These are phyloP conservation scores for Mycena maculata DNA, from an alignment of 768 basidiomycete genomes.

Conservation along the genomic window DNA sequence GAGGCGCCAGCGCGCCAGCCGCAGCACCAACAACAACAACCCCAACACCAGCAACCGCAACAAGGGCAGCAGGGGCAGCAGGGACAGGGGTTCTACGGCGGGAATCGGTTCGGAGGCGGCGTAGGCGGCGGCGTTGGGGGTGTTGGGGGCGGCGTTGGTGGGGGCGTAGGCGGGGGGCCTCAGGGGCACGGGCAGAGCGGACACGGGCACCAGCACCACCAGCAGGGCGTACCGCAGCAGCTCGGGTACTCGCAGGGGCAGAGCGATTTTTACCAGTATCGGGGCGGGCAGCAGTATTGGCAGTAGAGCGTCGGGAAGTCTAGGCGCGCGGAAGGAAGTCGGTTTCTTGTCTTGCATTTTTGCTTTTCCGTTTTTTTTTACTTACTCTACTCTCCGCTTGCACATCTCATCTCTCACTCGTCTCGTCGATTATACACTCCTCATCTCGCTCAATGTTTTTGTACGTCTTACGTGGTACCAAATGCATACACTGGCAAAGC, in stretches of 20 bases:
- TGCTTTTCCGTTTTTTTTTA: slow-evolving; percentile 11
- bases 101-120: slow-evolving; percentile 58
- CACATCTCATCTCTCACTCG: slow-evolving; percentile 31
- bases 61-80: slow-evolving; percentile 64
- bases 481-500: slow-evolving; percentile 19
- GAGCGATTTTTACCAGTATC: slow-evolving; percentile 82
- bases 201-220: slow-evolving; percentile 54
- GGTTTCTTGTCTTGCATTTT: slow-evolving; percentile 18
- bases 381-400: slow-evolving; percentile 5
- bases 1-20: slow-evolving; percentile 70
- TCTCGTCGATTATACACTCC: slow-evolving; percentile 34
- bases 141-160: slow-evolving; percentile 45
- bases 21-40: too few relatives aligned
- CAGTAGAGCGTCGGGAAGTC: slow-evolving; percentile 61
- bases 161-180: slow-evolving; percentile 53
- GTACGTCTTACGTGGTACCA: slow-evolving; percentile 36
- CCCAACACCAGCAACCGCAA: slow-evolving; percentile 60
- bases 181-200: too few relatives aligned
- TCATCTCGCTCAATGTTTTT: slow-evolving; percentile 36
- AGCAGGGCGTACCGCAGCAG: slow-evolving; percentile 64
- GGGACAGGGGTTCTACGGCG: slow-evolving; percentile 58
- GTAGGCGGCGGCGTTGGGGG: too few relatives aligned
- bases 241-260: slow-evolving; percentile 73
- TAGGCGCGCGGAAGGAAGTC: slow-evolving; percentile 13
- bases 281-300: slow-evolving; percentile 70